These are phyloP conservation scores for Wickerhamiella qilinensis DNA, from an alignment of 805 yeast species.

Conservation along the genomic window DNA sequence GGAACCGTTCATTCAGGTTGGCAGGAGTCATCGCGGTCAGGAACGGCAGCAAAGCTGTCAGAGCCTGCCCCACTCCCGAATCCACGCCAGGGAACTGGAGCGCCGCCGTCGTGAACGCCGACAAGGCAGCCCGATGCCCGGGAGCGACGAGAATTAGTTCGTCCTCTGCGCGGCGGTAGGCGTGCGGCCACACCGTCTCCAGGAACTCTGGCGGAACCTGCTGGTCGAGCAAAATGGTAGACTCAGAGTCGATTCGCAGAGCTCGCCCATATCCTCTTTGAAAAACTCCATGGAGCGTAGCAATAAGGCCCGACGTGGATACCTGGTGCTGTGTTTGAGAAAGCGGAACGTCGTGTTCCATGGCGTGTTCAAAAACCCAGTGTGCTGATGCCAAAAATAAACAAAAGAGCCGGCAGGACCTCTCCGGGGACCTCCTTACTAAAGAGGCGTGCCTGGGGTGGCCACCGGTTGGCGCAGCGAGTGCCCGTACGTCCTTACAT, in stretches of 20 bases:
- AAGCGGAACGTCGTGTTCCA: conserved; percentile 15
- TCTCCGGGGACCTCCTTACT: too few species aligned
- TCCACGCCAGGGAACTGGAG: conserved; percentile 23
- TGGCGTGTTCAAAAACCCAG: not conserved
- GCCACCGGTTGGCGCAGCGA: too few species aligned
- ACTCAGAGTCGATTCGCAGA: conserved; percentile 19
- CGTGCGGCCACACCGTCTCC: conserved; percentile 24
- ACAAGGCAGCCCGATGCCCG: conserved; percentile 17
- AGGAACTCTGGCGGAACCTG: conserved; percentile 21
- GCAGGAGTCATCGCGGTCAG: conserved; percentile 23
- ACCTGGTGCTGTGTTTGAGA: conserved; percentile 17
- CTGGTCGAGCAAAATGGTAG: conserved; percentile 19
- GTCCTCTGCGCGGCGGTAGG: conserved; percentile 25
- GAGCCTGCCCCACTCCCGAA: conserved; percentile 20
- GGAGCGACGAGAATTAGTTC: conserved; percentile 24
- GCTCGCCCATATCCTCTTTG: conserved; percentile 13
- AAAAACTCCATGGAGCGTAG: conserved; percentile 21
- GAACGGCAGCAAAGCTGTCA: conserved; percentile 24
- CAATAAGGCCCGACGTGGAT: conserved; percentile 21
- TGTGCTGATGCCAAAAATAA: not conserved
- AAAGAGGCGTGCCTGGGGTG: too few species aligned
- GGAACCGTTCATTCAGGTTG: conserved; percentile 21
- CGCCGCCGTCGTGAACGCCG: conserved; percentile 19
- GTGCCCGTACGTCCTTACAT: too few species aligned
- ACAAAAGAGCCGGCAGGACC: too few species aligned